Evolutionary conservation across 805 yeast species (phyloP), one percentile per base, ranked within the genome.

Genomic region (Brettanomyces custersianus): DNA sequence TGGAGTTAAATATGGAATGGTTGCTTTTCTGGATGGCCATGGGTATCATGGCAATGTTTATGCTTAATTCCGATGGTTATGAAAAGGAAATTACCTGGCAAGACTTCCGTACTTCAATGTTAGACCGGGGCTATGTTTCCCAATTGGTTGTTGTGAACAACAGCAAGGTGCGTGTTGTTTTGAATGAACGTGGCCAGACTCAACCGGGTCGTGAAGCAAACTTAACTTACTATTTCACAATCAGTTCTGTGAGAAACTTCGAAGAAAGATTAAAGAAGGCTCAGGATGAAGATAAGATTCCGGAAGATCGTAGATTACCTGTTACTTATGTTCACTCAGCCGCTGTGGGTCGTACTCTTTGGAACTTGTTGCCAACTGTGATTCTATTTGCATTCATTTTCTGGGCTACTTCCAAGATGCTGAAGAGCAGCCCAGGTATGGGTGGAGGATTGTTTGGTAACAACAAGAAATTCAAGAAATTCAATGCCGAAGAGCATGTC

Each of bases 171-270:
- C 81, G 76, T 48, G 88, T 83, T 4, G 76, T 77, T 45, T 58
- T 82, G 43, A 66, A 72, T 34, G 59, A 55, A 52, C 55, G 70
- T 20, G 62, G 62, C 26, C 51, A 52, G 37, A 48, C 47, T 27
- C 59, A 54, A 26, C 53, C 60, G 12, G 42, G 50, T 20, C 51
- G 46, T 37, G 48, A 48, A 31, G 38, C 55, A 5, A 47, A 37
- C 17, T n/a, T 20, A 7, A 53, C 49, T 27, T 63, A 63, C 45
- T 67, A 59, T 34, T 88, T 88, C 63, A 80, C 94, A 11, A 85
- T 88, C 49, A 96, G 96, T 4, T 83, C 95, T 0, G 77, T 86
- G 5, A 88, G 83, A 44, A 66, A 74, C 17, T 84, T 88, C 51
- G 96, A 88, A 60, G 84, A 83, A 37, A 87, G 84, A 48, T 66